Percentiles rank a stretch among this genome's conserved stretches.
Conservation (phyloP, 177 flowering plant genomes). For the Tripterygium wilfordii region DNA sequence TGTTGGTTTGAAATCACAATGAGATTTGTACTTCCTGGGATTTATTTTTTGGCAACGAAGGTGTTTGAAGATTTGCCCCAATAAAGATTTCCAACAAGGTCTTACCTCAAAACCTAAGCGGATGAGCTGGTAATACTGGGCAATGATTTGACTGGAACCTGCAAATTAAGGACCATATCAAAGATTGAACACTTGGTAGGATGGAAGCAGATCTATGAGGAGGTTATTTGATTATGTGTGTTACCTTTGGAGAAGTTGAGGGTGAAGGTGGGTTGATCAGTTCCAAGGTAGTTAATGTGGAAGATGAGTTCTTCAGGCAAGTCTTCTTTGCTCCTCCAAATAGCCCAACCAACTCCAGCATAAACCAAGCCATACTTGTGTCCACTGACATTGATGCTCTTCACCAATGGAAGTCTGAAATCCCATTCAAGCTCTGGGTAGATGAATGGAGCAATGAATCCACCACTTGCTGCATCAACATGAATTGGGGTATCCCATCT, state of each 20-base stretch:
- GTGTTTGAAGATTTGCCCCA: too few relatives aligned
- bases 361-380: slow-evolving; percentile 39
- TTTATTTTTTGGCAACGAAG: too few relatives aligned
- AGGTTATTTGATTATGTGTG: not conserved
- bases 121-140: slow-evolving; percentile 34
- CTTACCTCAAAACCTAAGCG: slow-evolving; percentile 34
- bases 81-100: not conserved
- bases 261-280: slow-evolving; percentile 43
- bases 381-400: slow-evolving; percentile 40
- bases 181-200: too few relatives aligned
- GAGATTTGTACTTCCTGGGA: too few relatives aligned
- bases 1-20: too few relatives aligned
- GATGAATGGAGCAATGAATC: slow-evolving; percentile 33
- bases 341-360: slow-evolving; percentile 35
- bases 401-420: slow-evolving; percentile 31
- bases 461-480: slow-evolving; percentile 40
- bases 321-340: slow-evolving; percentile 34
- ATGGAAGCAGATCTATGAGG: too few relatives aligned
- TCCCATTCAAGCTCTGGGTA: slow-evolving; percentile 43
- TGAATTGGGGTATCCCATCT: slow-evolving; percentile 39
- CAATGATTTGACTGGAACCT: slow-evolving; percentile 39
- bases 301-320: slow-evolving; percentile 38
- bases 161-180: slow-evolving; percentile 3
- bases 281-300: slow-evolving; percentile 33
- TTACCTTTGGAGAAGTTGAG: slow-evolving; percentile 39